These are phyloP conservation scores for Argentina anserina DNA, from an alignment of 306 rosid genomes.

Conservation along the genomic window DNA sequence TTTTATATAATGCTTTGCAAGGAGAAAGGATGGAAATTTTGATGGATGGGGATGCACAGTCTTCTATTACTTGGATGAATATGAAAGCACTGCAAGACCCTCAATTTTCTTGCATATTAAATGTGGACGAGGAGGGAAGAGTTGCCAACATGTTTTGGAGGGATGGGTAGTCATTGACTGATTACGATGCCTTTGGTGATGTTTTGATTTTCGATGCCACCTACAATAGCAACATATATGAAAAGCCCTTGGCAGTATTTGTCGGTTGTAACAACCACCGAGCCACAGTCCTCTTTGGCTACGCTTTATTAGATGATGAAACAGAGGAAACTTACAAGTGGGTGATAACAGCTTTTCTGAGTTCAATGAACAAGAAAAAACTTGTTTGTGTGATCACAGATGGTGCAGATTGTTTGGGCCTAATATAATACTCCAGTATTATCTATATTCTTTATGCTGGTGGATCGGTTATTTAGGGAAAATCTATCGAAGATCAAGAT, in stretches of 20 bases:
- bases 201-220: background rate
- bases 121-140: background rate
- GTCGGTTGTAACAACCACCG: background rate
- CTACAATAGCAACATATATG: background rate
- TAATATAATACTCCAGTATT: no score
- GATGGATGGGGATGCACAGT: background rate
- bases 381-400: background rate
- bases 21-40: background rate
- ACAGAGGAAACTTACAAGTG: background rate
- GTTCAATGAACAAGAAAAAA: background rate
- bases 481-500: no score
- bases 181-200: background rate
- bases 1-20: background rate
- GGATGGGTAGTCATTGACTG: background rate
- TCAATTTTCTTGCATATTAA: no score
- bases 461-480: no score
- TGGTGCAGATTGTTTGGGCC: no score
- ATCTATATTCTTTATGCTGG: no score
- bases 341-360: background rate
- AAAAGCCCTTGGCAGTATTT: background rate
- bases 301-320: background rate
- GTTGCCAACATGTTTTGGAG: background rate
- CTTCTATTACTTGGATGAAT: background rate
- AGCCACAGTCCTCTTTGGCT: background rate
- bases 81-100: background rate